Percentiles rank a stretch among this genome's conserved stretches.
Evolutionary conservation across 257 asterid species (phyloP).

Genomic region (Plantago elongata): DNA sequence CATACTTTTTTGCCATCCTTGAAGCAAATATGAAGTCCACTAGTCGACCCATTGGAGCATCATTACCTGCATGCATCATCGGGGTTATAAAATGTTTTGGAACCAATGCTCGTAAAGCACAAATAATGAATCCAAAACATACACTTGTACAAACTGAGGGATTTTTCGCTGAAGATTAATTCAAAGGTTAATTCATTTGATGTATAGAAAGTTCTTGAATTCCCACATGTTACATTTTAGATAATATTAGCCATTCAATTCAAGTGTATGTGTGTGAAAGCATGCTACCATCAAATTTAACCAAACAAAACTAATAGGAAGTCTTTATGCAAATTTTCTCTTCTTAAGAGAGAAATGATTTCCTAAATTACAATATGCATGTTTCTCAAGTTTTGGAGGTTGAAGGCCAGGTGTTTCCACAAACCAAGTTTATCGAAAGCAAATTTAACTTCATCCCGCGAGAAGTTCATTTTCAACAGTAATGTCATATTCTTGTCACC

Average conservation of each 20-base stretch:
- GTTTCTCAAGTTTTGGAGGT: slow-evolving; percentile 19
- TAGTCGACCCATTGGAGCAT: slow-evolving; percentile 56
- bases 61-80: slow-evolving; percentile 46
- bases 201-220: not conserved
- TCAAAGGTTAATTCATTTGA: not conserved
- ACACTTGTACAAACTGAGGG: slow-evolving; percentile 12
- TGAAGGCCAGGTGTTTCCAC: slow-evolving; percentile 27
- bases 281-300: slow-evolving; percentile 14
- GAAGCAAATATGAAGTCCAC: slow-evolving; percentile 82
- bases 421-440: slow-evolving; percentile 82
- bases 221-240: not conserved
- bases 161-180: not conserved
- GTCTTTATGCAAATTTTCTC: too few relatives aligned
- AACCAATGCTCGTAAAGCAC: slow-evolving; percentile 12
- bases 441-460: slow-evolving; percentile 61
- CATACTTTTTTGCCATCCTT: slow-evolving; percentile 62
- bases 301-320: not conserved
- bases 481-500: slow-evolving; percentile 48
- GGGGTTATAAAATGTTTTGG: slow-evolving; percentile 14
- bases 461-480: slow-evolving; percentile 76
- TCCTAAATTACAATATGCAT: too few relatives aligned
- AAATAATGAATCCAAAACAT: slow-evolving; percentile 1
- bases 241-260: not conserved
- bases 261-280: not conserved
- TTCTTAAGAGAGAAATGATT: too few relatives aligned